Conservation (phyloP, 176 grass and related monocot species). For the Hsuehochloa calcarea region DNA sequence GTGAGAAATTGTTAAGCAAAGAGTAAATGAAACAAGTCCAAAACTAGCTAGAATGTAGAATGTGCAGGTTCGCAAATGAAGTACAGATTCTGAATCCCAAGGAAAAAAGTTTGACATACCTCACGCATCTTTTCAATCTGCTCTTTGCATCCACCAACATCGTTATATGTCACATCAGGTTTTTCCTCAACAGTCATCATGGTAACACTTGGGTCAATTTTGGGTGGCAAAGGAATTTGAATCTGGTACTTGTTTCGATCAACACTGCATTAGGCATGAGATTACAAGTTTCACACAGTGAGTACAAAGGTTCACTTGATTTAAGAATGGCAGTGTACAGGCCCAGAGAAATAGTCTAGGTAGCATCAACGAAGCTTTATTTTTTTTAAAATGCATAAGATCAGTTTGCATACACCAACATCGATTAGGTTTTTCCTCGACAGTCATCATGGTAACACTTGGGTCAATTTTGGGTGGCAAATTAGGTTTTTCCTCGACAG, state of each 20-base stretch:
- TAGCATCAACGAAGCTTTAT: too few relatives aligned
- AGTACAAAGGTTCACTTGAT: neutral
- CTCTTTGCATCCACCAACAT: slow-evolving; percentile 91
- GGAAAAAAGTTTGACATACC: slow-evolving; percentile 35
- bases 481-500: too few relatives aligned
- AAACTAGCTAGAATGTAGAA: slow-evolving; percentile 10
- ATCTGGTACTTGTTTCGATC: slow-evolving; percentile 95
- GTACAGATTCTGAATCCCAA: neutral
- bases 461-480: too few relatives aligned
- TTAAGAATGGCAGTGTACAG: neutral
- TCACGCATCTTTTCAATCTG: slow-evolving; percentile 98
- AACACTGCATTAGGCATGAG: slow-evolving; percentile 54
- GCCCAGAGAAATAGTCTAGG: too few relatives aligned
- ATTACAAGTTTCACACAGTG: slow-evolving; percentile 15
- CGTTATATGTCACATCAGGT: slow-evolving; percentile 94
- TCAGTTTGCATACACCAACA: too few relatives aligned
- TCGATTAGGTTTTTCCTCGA: too few relatives aligned
- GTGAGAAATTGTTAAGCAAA: neutral
- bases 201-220: slow-evolving; percentile 94
- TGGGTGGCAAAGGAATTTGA: slow-evolving; percentile 86
- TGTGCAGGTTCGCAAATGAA: neutral
- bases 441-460: too few relatives aligned
- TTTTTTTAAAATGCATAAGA: too few relatives aligned
- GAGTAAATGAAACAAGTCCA: neutral
- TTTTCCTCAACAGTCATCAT: slow-evolving; percentile 99